Evolutionary conservation across 1,284 basidiomycete species (phyloP).

Genomic region (Afroboletus lepidellus): DNA sequence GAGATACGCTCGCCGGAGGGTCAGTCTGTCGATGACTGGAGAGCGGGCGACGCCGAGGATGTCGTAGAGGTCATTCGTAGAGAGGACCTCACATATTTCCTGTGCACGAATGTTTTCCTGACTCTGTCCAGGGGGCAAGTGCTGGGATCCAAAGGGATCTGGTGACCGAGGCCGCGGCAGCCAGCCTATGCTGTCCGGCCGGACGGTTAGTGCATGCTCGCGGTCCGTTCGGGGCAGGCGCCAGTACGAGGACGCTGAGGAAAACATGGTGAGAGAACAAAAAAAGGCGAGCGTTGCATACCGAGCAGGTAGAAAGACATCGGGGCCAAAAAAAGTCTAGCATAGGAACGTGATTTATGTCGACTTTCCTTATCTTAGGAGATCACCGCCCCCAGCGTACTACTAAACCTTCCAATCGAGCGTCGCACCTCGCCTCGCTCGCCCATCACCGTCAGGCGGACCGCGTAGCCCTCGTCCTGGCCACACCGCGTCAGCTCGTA

Average conservation of each 20-base stretch:
- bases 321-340: constrained; percentile 13
- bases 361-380: constrained; percentile 22
- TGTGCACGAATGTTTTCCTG: constrained; percentile 32
- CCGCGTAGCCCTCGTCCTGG: constrained; percentile 35
- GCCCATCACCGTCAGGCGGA: constrained; percentile 84
- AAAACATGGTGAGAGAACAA: constrained; percentile 4
- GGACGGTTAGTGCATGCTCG: constrained; percentile 38
- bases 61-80: constrained; percentile 66
- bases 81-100: constrained; percentile 58
- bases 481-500: constrained; percentile 59
- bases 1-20: constrained; percentile 75
- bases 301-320: constrained; percentile 61
- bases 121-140: neutral
- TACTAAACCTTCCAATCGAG: constrained; percentile 57
- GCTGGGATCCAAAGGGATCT: neutral
- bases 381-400: constrained; percentile 42
- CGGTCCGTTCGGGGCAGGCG: constrained; percentile 56
- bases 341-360: constrained; percentile 8
- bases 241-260: constrained; percentile 55
- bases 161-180: constrained; percentile 8
- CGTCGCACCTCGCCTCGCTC: constrained; percentile 76
- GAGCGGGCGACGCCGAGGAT: constrained; percentile 65
- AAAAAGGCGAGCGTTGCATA: neutral
- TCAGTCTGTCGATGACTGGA: constrained; percentile 55
- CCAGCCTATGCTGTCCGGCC: constrained; percentile 18